phyloP scores from a whole-genome alignment of 1,139 yeast species.

The Hansenula anomala region DNA sequence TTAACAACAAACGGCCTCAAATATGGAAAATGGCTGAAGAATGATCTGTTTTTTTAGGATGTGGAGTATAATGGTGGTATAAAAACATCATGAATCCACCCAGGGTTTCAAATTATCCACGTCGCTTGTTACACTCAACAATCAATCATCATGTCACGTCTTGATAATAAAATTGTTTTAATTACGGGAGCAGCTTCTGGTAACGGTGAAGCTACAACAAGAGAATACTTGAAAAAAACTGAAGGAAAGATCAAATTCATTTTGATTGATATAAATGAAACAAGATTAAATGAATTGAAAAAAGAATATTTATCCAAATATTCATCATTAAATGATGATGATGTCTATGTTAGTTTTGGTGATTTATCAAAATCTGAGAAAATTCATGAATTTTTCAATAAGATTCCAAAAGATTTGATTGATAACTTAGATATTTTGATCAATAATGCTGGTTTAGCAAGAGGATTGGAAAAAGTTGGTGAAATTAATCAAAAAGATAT shows the following conservation, averaged over 20 bases:
- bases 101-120: too few species aligned
- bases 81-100: too few species aligned
- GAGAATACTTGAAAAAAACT: constrained; percentile 12
- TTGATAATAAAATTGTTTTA: constrained; percentile 12
- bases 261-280: constrained; percentile 15
- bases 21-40: too few species aligned
- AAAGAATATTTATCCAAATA: constrained; percentile 24
- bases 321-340: constrained; percentile 3
- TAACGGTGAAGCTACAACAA: constrained; percentile 15
- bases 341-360: constrained; percentile 14
- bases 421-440: constrained; percentile 47
- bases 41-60: too few species aligned
- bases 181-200: constrained; percentile 22
- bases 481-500: constrained; percentile 42
- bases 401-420: constrained; percentile 37
- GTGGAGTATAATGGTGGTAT: too few species aligned
- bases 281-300: constrained; percentile 7
- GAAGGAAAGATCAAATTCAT: constrained; percentile 16
- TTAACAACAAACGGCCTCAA: too few species aligned
- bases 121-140: too few species aligned
- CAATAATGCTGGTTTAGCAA: constrained; percentile 73
- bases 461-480: constrained; percentile 55
- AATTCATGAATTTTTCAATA: constrained; percentile 39
- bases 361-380: constrained; percentile 29
- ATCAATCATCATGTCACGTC: not conserved